Evolutionary conservation across 805 yeast genomes (phyloP).

Genomic region (Kodamaea jinghongensis): DNA sequence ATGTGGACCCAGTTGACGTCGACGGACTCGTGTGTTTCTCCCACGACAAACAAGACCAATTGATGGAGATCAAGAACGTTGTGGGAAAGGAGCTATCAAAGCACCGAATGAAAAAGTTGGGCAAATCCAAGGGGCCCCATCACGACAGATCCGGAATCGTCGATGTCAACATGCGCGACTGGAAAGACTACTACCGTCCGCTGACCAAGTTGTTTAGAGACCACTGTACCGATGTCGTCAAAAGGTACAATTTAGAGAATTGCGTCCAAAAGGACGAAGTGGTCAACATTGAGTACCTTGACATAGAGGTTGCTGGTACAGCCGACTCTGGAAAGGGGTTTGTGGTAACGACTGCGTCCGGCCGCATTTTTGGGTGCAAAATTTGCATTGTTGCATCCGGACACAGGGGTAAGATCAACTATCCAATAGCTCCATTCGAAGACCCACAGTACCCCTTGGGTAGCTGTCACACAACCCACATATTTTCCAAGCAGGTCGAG

Average conservation of each 20-base stretch:
- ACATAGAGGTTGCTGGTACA: conserved; percentile 20
- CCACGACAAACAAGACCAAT: conserved; percentile 22
- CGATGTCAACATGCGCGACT: conserved; percentile 44
- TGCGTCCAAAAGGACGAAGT: conserved; percentile 34
- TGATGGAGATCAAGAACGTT: conserved; percentile 41
- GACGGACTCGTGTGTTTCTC: conserved; percentile 46
- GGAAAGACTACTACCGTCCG: conserved; percentile 45
- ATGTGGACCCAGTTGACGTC: conserved; percentile 43
- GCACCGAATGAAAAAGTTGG: conserved; percentile 36
- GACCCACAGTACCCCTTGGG: conserved; percentile 18
- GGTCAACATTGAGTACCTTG: conserved; percentile 26
- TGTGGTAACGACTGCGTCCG: conserved; percentile 27
- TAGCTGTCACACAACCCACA: conserved; percentile 38
- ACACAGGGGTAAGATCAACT: conserved; percentile 34
- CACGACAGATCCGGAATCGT: conserved; percentile 35
- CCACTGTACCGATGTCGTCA: conserved; percentile 34
- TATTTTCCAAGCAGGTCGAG: conserved; percentile 23
- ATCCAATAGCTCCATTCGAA: conserved; percentile 24
- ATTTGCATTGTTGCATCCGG: conserved; percentile 36
- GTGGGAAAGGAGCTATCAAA: conserved; percentile 45
- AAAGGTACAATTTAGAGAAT: conserved; percentile 29
- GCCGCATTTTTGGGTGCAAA: conserved; percentile 32
- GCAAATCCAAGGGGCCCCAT: conserved; percentile 14
- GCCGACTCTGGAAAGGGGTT: conserved; percentile 30
- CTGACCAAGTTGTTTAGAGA: conserved; percentile 38